These are phyloP conservation scores for Xylaria flabelliformis DNA, from an alignment of 495 filamentous ascomycete species.

Conservation along the genomic window DNA sequence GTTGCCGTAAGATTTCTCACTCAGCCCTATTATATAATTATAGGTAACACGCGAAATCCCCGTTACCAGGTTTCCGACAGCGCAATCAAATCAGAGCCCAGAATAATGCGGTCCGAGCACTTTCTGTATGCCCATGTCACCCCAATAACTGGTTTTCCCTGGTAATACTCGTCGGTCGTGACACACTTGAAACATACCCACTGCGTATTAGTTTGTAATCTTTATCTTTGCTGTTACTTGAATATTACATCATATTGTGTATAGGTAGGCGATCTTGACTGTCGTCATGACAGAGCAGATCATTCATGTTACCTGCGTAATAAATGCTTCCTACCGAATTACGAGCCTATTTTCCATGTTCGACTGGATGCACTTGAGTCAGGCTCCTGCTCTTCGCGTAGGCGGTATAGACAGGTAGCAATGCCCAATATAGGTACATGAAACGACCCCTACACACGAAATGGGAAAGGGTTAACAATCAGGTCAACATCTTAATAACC, in stretches of 20 bases:
- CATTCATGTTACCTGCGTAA: neutral
- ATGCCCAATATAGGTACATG: neutral
- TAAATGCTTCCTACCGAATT: neutral
- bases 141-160: conserved; percentile 3
- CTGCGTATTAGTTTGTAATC: neutral
- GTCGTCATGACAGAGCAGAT: neutral
- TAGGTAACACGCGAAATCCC: conserved; percentile 6
- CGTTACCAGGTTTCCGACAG: neutral
- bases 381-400: neutral
- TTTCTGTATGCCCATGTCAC: neutral
- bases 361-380: neutral
- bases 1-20: neutral
- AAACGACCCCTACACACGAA: neutral
- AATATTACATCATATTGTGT: conserved; percentile 11
- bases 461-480: neutral
- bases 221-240: neutral
- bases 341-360: neutral
- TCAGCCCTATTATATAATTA: neutral
- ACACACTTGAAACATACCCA: conserved; percentile 7
- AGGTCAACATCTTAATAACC: neutral
- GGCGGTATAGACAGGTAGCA: neutral
- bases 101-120: conserved; percentile 12
- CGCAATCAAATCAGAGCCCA: neutral
- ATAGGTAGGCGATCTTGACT: neutral
- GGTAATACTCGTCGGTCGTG: neutral